Evolutionary conservation across 768 basidiomycete species (phyloP).

Genomic region (Rhizopogon salebrosus): DNA sequence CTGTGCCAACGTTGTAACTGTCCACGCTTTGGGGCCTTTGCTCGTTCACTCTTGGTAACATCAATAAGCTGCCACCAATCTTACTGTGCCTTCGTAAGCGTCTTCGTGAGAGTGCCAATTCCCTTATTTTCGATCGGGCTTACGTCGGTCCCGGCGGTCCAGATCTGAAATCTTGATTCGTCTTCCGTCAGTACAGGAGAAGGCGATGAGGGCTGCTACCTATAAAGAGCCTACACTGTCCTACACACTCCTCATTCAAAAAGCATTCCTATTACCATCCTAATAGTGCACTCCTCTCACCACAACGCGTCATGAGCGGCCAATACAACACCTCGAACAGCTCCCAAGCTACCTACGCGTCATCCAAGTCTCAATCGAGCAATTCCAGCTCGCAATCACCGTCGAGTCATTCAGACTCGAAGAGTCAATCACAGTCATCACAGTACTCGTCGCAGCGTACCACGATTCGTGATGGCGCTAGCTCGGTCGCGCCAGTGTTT

Average conservation of each 20-base stretch:
- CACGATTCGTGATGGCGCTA: conserved; percentile 46
- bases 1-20: conserved; percentile 12
- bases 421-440: conserved; percentile 18
- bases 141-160: conserved; percentile 26
- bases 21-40: neutral
- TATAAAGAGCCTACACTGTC: conserved; percentile 19
- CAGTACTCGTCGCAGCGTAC: conserved; percentile 21
- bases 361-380: conserved; percentile 17
- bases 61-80: conserved; percentile 5
- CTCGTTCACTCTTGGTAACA: neutral
- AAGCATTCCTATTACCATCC: neutral
- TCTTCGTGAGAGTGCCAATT: conserved; percentile 15
- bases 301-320: conserved; percentile 17
- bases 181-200: conserved; percentile 12
- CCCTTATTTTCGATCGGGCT: conserved; percentile 15
- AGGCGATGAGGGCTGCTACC: conserved; percentile 24
- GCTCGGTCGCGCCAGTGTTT: conserved; percentile 50
- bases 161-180: conserved; percentile 14
- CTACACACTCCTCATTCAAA: neutral
- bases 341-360: conserved; percentile 11
- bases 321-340: conserved; percentile 18
- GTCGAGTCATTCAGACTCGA: conserved; percentile 12
- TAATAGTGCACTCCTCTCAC: neutral
- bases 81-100: conserved; percentile 11
- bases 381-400: conserved; percentile 14